Base-by-base conservation (phyloP, 345 rosid genomes). In the Microthlaspi erraticum region DNA sequence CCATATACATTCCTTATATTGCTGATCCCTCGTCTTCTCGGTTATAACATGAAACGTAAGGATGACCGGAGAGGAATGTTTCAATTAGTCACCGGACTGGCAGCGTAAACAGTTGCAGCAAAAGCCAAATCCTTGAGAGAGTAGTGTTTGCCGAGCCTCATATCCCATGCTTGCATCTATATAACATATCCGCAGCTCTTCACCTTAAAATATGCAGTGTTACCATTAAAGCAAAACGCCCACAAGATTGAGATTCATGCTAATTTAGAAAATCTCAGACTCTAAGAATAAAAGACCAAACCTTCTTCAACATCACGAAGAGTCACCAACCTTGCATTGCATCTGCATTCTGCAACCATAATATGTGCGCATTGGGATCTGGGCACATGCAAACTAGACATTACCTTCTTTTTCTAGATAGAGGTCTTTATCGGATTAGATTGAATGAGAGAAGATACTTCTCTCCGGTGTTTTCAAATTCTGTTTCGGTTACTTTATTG, bases 131-230 rank as follows among this genome's bases (percentile, higher is more conserved):
- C 98, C 97, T 76, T 83, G 78, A 19, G 80, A 78, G 67, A 90
- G 79, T 37, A 90, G 13, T 44, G 76, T 69, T 68, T 85, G 89
- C 11, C 93, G 75, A 33, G 90, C 95, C 65, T 85, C 81, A 49
- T 33, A 81, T 75, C 83, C 84, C 91, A 92, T 80, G 71, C 98
- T 88, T 34, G 89, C 86, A 73, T 90, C 96, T 52, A 88, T 88
- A 57, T 88, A 93, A 77, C 96, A 83, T 42, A 88, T 90, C 32
- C 88, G 82, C 36, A 93, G 92, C 83, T 90, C 97, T 83, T 93
- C 96, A 32, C 85, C 98, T 93, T 78, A 79, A 79, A 74, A 49
- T 52, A 74, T 18, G 58, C 8, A 53, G 20, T 59, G 58, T 38
- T 33, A 16, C 5, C 36, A 32, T 14, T 26, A 7, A 49, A 65